Evolutionary conservation across 805 yeast genomes (phyloP).

Genomic region (Nakazawaea molendinolei): DNA sequence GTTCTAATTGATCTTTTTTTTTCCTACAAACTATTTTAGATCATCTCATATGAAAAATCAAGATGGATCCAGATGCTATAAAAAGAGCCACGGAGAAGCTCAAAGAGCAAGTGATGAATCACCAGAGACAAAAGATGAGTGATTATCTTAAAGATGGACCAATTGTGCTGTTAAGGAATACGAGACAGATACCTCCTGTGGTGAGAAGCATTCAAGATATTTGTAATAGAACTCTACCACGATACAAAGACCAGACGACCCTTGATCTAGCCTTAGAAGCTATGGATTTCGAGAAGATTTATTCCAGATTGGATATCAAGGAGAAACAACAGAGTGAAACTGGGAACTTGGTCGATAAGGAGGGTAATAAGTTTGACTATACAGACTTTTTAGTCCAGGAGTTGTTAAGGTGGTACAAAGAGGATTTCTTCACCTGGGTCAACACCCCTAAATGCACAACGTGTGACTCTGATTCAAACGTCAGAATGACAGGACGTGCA

Average conservation of each 20-base stretch:
- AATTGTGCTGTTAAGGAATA: background rate
- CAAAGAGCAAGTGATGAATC: background rate
- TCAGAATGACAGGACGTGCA: constrained; percentile 47
- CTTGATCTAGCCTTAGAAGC: constrained; percentile 56
- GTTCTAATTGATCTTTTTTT: too few relatives aligned
- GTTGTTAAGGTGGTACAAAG: constrained; percentile 63
- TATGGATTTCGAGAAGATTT: constrained; percentile 48
- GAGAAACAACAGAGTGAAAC: constrained; percentile 24
- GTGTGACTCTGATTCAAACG: constrained; percentile 43
- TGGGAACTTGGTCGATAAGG: constrained; percentile 11
- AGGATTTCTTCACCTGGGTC: constrained; percentile 80
- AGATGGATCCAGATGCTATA: background rate
- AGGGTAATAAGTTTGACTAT: constrained; percentile 27
- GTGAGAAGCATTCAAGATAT: constrained; percentile 7
- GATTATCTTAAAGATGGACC: background rate
- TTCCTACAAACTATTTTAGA: background rate
- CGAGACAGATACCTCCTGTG: constrained; percentile 1
- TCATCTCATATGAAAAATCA: too few relatives aligned
- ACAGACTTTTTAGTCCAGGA: constrained; percentile 55
- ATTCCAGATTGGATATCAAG: constrained; percentile 51
- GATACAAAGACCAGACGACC: constrained; percentile 35
- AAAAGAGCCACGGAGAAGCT: background rate
- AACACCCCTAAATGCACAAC: constrained; percentile 55
- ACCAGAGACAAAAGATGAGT: background rate
- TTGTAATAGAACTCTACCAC: constrained; percentile 6